These are phyloP conservation scores for Moniliophthora roreri DNA, from an alignment of 1,284 basidiomycete genomes.

Conservation along the genomic window DNA sequence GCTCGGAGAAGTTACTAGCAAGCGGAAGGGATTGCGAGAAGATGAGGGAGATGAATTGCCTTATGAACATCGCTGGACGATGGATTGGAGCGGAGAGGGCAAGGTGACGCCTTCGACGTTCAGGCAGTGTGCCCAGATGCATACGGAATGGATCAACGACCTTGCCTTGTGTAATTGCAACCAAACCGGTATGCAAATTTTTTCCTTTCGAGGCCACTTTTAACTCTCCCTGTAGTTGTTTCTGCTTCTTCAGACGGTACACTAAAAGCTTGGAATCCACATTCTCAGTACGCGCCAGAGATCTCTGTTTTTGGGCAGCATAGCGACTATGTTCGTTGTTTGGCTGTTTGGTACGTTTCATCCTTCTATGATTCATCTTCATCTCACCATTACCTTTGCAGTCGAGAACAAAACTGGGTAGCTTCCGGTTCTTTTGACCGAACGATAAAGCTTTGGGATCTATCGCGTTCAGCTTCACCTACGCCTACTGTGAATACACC, in stretches of 20 bases:
- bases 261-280: slow-evolving; percentile 92
- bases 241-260: slow-evolving; percentile 97
- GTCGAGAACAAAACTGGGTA: slow-evolving; percentile 79
- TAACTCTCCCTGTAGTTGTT: slow-evolving; percentile 53
- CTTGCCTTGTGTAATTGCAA: slow-evolving; percentile 91
- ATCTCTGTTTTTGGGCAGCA: slow-evolving; percentile 84
- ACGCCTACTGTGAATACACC: slow-evolving; percentile 16
- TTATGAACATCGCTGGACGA: slow-evolving; percentile 79
- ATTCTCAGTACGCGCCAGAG: slow-evolving; percentile 53
- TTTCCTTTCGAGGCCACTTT: neutral
- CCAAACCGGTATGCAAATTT: slow-evolving; percentile 66
- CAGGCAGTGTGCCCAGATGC: slow-evolving; percentile 82
- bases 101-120: slow-evolving; percentile 58
- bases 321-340: slow-evolving; percentile 88
- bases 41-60: slow-evolving; percentile 40
- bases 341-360: slow-evolving; percentile 67
- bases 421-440: slow-evolving; percentile 96
- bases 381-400: slow-evolving; percentile 30
- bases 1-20: slow-evolving; percentile 64
- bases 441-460: slow-evolving; percentile 93
- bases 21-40: slow-evolving; percentile 31
- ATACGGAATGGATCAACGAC: slow-evolving; percentile 97
- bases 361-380: neutral
- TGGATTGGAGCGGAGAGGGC: slow-evolving; percentile 52
- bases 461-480: slow-evolving; percentile 41